Base-by-base conservation (phyloP, 176 grass and related monocot genomes). In the Aegilops speltoides region DNA sequence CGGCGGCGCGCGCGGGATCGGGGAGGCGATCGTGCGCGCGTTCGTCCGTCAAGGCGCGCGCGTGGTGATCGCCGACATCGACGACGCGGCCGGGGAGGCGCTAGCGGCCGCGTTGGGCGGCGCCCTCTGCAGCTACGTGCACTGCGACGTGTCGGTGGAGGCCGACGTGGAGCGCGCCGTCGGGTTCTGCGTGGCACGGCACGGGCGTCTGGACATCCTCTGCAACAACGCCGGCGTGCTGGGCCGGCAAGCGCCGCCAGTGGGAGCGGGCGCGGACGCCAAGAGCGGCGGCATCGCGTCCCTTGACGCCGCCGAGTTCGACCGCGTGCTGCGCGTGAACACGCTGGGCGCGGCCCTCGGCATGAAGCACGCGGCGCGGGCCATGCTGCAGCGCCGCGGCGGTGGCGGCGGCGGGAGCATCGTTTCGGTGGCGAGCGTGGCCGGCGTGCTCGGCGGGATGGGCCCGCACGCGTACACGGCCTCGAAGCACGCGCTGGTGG, bases 171-270 rank as follows among this genome's bases (percentile, higher is more conserved):
- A 92, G 79, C 85, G 77, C 32, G 33, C 85, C 10, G 86, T 97
- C 2, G 70, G 25, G 34, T 25, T 37, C 17, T 37, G 92, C 61
- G 56, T 94, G 16, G 75, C 84, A 28, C 71, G 34, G 16, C 41
- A 94, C 40, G 92, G 90, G 0, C 77, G 79, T 0, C 95, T 97
- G 23, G 92, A 97, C 78, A 73, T 97, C 25, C 82, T 94, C 11
- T 84, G 76, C 86, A 92, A 91, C 86, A 97, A 94, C 85, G 92
- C 95, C 46, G 95, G 87, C 2, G 82, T 95, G 48, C 88, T 95
- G 37, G 95, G 92, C 8, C 91, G 79, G 32, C 92, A 95, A 86
- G 79, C 90, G 14, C 75, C 26, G 26, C 32, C 25, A n/a, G n/a
- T n/a, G n/a, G n/a, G n/a, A 0, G 73, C 3, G 22, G 6, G 33